phyloP scores from a whole-genome alignment of 345 rosid genomes.

The Camelina laxa region DNA sequence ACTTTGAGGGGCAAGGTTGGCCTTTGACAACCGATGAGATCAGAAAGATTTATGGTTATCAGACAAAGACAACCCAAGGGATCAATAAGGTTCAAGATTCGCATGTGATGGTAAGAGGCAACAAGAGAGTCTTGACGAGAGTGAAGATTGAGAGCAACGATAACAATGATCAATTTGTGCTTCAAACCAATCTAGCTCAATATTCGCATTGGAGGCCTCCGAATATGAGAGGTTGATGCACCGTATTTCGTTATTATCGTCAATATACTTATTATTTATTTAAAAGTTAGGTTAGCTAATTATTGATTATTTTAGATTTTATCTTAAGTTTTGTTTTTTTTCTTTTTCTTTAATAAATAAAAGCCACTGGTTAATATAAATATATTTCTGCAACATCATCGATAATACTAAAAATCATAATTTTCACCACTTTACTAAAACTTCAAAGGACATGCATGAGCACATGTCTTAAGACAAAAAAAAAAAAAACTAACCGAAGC shows the following conservation, averaged over 20 bases:
- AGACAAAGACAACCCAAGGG: constrained; percentile 6
- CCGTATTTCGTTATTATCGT: neutral
- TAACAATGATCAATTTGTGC: constrained; percentile 44
- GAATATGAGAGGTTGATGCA: neutral
- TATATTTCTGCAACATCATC: no score
- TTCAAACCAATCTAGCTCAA: neutral
- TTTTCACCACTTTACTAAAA: no score
- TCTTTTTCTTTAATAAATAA: no score
- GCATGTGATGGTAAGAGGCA: constrained; percentile 4
- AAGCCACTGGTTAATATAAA: no score
- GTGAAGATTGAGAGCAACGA: neutral
- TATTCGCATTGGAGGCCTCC: neutral
- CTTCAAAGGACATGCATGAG: no score
- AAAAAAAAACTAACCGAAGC: no score
- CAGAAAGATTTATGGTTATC: neutral
- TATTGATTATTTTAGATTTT: no score
- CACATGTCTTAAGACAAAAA: no score
- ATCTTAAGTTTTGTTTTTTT: no score
- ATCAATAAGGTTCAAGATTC: constrained; percentile 43
- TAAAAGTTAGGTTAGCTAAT: no score
- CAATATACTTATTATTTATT: no score
- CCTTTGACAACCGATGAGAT: neutral
- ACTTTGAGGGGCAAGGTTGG: neutral
- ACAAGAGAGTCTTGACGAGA: neutral
- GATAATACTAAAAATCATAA: no score